Conservation (phyloP, 768 basidiomycete species). For the Lyophyllum semitale region DNA sequence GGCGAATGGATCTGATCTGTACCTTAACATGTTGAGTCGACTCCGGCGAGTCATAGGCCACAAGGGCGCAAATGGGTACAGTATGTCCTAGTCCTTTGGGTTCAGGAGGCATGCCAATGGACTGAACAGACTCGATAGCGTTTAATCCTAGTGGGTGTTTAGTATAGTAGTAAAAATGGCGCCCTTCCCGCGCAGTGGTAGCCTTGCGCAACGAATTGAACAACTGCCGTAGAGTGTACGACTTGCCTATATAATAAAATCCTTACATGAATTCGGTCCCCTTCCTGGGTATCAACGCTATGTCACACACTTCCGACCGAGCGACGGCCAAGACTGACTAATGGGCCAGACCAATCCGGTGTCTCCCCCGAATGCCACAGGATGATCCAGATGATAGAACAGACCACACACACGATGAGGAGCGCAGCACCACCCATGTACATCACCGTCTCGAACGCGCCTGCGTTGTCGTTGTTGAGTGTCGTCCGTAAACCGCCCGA, state of each 20-base stretch:
- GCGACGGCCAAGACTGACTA: background rate
- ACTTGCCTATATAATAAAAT: background rate
- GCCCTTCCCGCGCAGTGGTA: no score
- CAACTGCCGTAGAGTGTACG: background rate
- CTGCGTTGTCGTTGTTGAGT: constrained; percentile 55
- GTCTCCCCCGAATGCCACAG: constrained; percentile 10
- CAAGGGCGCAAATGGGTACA: no score
- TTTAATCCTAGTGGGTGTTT: no score
- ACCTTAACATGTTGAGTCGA: background rate
- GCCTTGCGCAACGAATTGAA: background rate
- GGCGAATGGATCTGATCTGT: constrained; percentile 49
- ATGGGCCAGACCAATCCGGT: background rate
- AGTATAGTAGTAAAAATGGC: no score
- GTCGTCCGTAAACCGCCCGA: constrained; percentile 20
- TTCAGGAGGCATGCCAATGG: no score
- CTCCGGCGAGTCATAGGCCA: no score
- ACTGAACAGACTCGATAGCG: no score
- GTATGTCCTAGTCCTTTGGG: no score
- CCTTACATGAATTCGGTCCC: background rate
- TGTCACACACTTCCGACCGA: background rate
- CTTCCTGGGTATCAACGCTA: background rate
- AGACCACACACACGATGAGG: constrained; percentile 14
- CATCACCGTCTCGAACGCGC: constrained; percentile 33
- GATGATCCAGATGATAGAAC: constrained; percentile 11
- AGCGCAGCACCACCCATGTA: constrained; percentile 26